Evolutionary conservation across 2,329 filamentous ascomycete genomes (phyloP).

Genomic region (Colletotrichum truncatum): DNA sequence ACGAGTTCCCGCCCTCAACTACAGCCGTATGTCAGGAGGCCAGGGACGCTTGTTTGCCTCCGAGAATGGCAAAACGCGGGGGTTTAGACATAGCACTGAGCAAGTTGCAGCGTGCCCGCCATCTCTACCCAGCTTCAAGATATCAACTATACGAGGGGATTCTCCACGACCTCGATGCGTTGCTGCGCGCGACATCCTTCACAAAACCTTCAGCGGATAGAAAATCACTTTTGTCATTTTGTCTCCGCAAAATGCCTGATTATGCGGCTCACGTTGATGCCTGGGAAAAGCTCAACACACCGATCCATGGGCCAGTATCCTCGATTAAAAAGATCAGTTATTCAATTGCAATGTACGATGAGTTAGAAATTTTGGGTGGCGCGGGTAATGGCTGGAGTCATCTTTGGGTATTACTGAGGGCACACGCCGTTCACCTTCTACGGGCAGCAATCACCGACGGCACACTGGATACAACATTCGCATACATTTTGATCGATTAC

Average conservation of each 20-base stretch:
- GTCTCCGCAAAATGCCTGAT: constrained; percentile 56
- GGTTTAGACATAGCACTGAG: background rate
- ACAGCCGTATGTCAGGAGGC: background rate
- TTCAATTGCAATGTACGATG: constrained; percentile 56
- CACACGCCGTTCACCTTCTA: constrained; percentile 56
- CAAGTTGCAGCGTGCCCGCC: constrained; percentile 12
- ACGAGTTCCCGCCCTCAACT: background rate
- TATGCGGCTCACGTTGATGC: constrained; percentile 57
- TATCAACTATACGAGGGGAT: constrained; percentile 44
- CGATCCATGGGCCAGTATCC: constrained; percentile 46
- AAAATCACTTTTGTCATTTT: constrained; percentile 58
- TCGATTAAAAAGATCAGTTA: constrained; percentile 46
- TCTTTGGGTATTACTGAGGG: constrained; percentile 53
- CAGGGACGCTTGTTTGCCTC: background rate
- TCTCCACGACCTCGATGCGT: constrained; percentile 39
- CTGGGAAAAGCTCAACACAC: constrained; percentile 48
- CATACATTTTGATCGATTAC: constrained; percentile 50
- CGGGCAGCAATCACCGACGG: constrained; percentile 51
- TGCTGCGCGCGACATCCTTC: constrained; percentile 39
- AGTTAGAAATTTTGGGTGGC: constrained; percentile 55
- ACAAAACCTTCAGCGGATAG: background rate
- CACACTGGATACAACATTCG: constrained; percentile 51
- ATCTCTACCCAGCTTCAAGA: constrained; percentile 32
- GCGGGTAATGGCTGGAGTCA: constrained; percentile 53
- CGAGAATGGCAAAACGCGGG: background rate